phyloP scores from a whole-genome alignment of 2,329 filamentous ascomycete genomes.

The Sporothrix sp. region DNA sequence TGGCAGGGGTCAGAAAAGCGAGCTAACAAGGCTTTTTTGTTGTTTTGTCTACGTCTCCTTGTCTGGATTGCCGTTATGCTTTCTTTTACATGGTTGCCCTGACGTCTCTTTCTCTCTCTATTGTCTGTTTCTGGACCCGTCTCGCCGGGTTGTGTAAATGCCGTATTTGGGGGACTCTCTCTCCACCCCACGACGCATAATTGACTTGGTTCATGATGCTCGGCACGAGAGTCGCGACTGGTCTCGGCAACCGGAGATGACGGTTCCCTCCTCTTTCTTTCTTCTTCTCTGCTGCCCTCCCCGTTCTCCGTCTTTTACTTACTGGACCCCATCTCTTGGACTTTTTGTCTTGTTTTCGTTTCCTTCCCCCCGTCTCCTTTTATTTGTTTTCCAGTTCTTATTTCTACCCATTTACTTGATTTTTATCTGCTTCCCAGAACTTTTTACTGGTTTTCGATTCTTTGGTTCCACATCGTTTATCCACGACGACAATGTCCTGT shows the following conservation, averaged over 20 bases:
- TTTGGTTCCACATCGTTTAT: background rate
- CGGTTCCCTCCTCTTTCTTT: no score
- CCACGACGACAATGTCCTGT: slow-evolving; percentile 13
- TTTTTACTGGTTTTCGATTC: background rate
- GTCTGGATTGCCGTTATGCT: background rate
- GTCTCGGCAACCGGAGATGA: no score
- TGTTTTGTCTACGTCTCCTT: no score
- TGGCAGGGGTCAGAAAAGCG: no score
- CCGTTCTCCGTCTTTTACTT: no score
- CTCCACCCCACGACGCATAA: background rate
- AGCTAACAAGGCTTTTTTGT: no score
- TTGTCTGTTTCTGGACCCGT: background rate
- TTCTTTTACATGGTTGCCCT: no score
- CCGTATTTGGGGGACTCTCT: background rate
- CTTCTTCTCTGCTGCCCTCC: no score
- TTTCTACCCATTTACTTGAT: slow-evolving; percentile 20
- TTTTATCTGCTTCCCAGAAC: slow-evolving; percentile 8
- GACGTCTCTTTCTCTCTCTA: background rate
- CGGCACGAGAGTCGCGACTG: no score
- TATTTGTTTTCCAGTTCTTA: slow-evolving; percentile 16
- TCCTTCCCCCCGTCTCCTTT: slow-evolving; percentile 13
- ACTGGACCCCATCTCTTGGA: background rate
- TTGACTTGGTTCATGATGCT: slow-evolving; percentile 3
- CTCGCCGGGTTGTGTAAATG: background rate
- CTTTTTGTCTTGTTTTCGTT: slow-evolving; percentile 16